Base-by-base conservation (phyloP, 2,329 filamentous ascomycete species). In the Cytospora chrysosperma region DNA sequence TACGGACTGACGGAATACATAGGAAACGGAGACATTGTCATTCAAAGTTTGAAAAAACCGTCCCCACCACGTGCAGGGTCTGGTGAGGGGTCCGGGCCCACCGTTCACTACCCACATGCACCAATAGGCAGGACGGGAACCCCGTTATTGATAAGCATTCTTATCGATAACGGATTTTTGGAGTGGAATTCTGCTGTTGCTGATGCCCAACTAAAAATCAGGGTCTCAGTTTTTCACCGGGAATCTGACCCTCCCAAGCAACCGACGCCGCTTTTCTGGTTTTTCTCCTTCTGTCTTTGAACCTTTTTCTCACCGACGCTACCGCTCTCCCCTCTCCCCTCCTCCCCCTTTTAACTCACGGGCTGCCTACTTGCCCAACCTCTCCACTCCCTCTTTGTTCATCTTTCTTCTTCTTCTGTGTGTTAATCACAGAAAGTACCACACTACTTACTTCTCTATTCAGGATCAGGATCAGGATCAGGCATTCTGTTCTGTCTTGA, bases 371-470 rank as follows among this genome's bases (percentile, higher is more conserved):
- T 24, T 47, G n/a, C n/a, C 63, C 63, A 63, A 58, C 60, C 56
- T 66, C 64, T 64, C 64, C 64, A 61, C 64, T 66, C 64, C 61
- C 40, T 43, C 51, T 37, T 61, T 53, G 27, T 28, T 52, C 37
- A n/a, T n/a, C 28, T 43, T 49, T 26, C 17, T 8, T 47, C 32
- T 21, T 28, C 57, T 50, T 37, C 28, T 26, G 27, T 63, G 54
- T 30, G n/a, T n/a, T n/a, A 19, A 50, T 24, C 40, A 30, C 53
- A 37, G 28, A 61, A 59, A 30, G 19, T n/a, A 28, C 47, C 9
- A 49, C 59, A n/a, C n/a, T n/a, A n/a, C n/a, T n/a, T 53, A 24
- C 56, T 50, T 32, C 50, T 30, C 34, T 53, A 52, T 28, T 21
- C 43, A 47, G 43, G 43, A 47, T 47, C n/a, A 47, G n/a, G 43